Conservation (phyloP, 441 rosid species). For the Flueggea neowawraea region DNA sequence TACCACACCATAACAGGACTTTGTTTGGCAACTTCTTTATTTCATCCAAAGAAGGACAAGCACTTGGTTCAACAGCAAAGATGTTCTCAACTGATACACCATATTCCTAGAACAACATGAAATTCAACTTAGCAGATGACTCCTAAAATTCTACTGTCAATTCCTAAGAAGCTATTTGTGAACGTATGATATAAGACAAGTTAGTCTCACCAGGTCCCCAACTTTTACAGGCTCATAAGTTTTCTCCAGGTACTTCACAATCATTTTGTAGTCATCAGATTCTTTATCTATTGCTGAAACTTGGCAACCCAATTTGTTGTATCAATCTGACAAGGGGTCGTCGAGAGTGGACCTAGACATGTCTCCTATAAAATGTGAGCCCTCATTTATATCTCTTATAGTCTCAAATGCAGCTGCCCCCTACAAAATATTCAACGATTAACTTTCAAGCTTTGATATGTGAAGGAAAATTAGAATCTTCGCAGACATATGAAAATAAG, state of each 20-base stretch:
- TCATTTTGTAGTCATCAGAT: conserved; percentile 73
- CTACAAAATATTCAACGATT: conserved; percentile 21
- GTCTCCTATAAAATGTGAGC: conserved; percentile 71
- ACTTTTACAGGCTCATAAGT: conserved; percentile 76
- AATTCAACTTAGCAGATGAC: background rate
- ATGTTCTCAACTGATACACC: conserved; percentile 59
- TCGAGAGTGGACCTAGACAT: conserved; percentile 66
- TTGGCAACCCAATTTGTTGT: conserved; percentile 56
- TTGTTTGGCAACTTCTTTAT: conserved; percentile 64
- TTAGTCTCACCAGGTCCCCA: conserved; percentile 47
- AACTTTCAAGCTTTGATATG: background rate
- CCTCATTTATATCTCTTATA: conserved; percentile 57
- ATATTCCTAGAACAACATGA: conserved; percentile 43
- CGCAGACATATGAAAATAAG: too few species aligned
- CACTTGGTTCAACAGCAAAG: conserved; percentile 50
- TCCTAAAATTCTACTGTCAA: too few species aligned
- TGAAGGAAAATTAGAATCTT: background rate
- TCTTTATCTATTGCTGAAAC: conserved; percentile 52
- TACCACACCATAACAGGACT: conserved; percentile 85
- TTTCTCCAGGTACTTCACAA: conserved; percentile 55
- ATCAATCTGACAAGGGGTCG: conserved; percentile 63
- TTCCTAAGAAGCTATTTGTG: background rate
- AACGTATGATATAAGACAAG: background rate
- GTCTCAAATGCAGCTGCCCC: conserved; percentile 65
- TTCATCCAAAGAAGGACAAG: conserved; percentile 57